Evolutionary conservation across 2,329 filamentous ascomycete species (phyloP).

Genomic region (Aspergillus sp.): DNA sequence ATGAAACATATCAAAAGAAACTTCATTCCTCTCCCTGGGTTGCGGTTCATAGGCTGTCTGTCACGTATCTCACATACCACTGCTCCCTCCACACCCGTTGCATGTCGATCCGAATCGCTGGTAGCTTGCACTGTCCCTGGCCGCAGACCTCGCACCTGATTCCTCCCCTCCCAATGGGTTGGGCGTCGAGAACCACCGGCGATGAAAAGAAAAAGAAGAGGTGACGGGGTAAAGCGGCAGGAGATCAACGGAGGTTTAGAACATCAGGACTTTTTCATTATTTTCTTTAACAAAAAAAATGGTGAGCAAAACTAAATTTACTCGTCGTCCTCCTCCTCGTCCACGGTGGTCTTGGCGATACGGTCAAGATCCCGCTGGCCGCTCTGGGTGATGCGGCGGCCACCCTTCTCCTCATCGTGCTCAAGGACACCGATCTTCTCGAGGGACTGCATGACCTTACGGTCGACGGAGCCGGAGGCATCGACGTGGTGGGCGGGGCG

Average conservation of each 20-base stretch:
- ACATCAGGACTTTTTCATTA: slow-evolving; percentile 28
- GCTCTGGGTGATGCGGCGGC: slow-evolving; percentile 94
- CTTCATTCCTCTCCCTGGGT: slow-evolving; percentile 17
- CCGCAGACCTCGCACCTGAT: slow-evolving; percentile 3
- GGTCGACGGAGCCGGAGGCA: slow-evolving; percentile 91
- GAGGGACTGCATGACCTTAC: slow-evolving; percentile 93
- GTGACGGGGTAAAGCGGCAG: too few relatives aligned
- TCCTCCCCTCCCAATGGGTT: slow-evolving; percentile 1
- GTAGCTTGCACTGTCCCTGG: slow-evolving; percentile 1
- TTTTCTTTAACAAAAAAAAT: slow-evolving; percentile 18
- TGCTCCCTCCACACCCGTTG: not conserved
- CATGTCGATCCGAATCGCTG: not conserved
- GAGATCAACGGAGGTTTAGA: slow-evolving; percentile 4
- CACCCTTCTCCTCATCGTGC: slow-evolving; percentile 97
- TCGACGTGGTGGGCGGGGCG: slow-evolving; percentile 93
- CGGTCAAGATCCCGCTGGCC: slow-evolving; percentile 99
- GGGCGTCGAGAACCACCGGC: not conserved
- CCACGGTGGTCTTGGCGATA: slow-evolving; percentile 72
- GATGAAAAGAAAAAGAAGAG: not conserved
- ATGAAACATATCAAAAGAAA: slow-evolving; percentile 26
- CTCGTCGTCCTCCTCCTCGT: slow-evolving; percentile 46
- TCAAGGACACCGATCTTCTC: slow-evolving; percentile 99
- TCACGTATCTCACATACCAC: slow-evolving; percentile 4
- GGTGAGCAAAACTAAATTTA: slow-evolving; percentile 33
- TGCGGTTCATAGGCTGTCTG: slow-evolving; percentile 6